phyloP scores from a whole-genome alignment of 2,329 filamentous ascomycete genomes.

The Xylaria sp. region DNA sequence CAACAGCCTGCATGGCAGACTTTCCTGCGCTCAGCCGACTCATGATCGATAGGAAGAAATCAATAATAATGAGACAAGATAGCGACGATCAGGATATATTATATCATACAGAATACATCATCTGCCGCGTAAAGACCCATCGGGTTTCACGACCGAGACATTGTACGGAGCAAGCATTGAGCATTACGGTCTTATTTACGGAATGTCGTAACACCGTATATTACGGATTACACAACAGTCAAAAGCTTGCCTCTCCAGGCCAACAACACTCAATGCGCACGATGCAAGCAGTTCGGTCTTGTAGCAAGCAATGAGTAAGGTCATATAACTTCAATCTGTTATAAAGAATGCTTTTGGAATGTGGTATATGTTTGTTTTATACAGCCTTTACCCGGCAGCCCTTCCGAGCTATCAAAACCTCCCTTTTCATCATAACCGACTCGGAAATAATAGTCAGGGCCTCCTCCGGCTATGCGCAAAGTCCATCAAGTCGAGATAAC shows the following conservation, averaged over 20 bases:
- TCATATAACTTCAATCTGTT: not conserved
- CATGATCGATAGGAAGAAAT: not conserved
- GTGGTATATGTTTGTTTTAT: slow-evolving; percentile 22
- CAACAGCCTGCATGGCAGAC: not conserved
- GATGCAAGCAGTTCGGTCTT: not conserved
- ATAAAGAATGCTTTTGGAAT: slow-evolving; percentile 14
- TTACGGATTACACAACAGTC: no score
- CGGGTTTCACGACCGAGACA: not conserved
- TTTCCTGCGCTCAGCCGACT: not conserved
- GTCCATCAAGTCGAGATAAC: slow-evolving; percentile 12
- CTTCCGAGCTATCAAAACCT: not conserved
- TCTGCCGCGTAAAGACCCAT: not conserved
- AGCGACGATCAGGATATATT: not conserved
- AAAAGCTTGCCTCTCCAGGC: not conserved
- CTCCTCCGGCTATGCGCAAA: slow-evolving; percentile 9
- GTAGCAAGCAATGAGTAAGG: not conserved
- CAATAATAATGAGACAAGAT: not conserved
- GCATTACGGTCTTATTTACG: no score
- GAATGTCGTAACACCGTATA: no score
- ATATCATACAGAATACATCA: no score
- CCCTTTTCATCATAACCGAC: slow-evolving; percentile 21
- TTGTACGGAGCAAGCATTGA: not conserved
- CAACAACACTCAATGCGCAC: not conserved
- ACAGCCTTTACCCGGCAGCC: slow-evolving; percentile 16
- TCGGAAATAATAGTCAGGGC: slow-evolving; percentile 5